Base-by-base conservation (phyloP, 106 monocot species). In the Cymbidium sinense region DNA sequence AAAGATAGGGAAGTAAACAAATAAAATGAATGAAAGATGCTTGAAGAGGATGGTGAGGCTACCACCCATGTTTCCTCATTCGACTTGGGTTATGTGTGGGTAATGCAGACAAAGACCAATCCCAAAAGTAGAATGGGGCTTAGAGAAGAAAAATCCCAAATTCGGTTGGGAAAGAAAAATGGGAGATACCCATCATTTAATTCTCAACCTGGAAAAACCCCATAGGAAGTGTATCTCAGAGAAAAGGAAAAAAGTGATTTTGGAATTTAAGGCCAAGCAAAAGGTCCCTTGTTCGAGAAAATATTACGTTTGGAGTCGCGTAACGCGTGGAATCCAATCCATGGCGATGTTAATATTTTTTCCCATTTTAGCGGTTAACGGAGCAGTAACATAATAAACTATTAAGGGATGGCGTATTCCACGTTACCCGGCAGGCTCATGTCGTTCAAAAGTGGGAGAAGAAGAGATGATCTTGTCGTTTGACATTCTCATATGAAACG, bases 1-100 rank as follows among this genome's bases (percentile, higher is more conserved):
- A 9, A n/a, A 78, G 19, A 47, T n/a, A 79, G 51, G 21, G 69
- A 39, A 39, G 71, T 43, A 65, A 54, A 54, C 13, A 67, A 10
- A n/a, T 2, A 50, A 64, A 75, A 15, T 54, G 44, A 79, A 30
- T 50, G 34, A 28, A 78, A 3, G 29, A 41, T 61, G 89, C 96
- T 91, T 96, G 96, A 58, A 96, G 93, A 75, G 96, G 96, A 77
- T 96, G 96, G 78, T 96, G 93, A 39, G 96, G 84, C 88, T 96
- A 86, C 96, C 96, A 96, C 23, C 96, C 96, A 83, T 93, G 89
- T 82, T 84, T 93, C 86, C 96, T 96, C 96, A 96, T 96, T 87
- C 79, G 34, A 62, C 9, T 28, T 51, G 29, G 4, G 18, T 69
- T 35, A 39, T n/a, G n/a, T 21, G 21, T 33, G 37, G 17, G n/a